Percentiles rank a stretch among this genome's conserved stretches.
These are phyloP conservation scores for Microsporum audouinii DNA, from an alignment of 2,329 filamentous ascomycete genomes.

Conservation along the genomic window DNA sequence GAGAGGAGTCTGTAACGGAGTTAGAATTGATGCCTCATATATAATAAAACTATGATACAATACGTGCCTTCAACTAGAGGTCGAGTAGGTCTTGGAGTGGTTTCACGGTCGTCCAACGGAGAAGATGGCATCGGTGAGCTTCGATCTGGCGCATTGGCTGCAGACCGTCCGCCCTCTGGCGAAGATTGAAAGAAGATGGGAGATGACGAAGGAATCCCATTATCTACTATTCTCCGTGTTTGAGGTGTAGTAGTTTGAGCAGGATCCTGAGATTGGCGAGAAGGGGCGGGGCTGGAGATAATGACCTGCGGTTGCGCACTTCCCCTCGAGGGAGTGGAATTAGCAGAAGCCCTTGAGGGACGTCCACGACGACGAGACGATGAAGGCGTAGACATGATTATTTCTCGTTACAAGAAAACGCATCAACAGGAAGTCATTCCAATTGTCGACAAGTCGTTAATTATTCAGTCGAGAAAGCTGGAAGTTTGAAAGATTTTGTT, in stretches of 20 bases:
- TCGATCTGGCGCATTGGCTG: slow-evolving; percentile 30
- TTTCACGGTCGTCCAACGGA: slow-evolving; percentile 31
- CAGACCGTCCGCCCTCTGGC: slow-evolving; percentile 37
- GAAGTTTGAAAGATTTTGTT: background rate
- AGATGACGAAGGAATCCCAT: slow-evolving; percentile 53
- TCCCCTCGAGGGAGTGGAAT: slow-evolving; percentile 25
- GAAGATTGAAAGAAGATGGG: slow-evolving; percentile 67
- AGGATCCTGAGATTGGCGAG: slow-evolving; percentile 18
- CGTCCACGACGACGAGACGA: slow-evolving; percentile 32
- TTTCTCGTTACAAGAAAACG: background rate
- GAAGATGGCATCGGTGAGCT: slow-evolving; percentile 39
- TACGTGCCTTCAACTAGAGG: slow-evolving; percentile 30
- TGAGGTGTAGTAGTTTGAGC: slow-evolving; percentile 40
- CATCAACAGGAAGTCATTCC: background rate
- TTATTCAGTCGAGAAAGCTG: background rate
- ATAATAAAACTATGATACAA: background rate
- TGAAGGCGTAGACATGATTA: slow-evolving; percentile 36
- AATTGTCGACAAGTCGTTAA: background rate
- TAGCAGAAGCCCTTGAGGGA: slow-evolving; percentile 29
- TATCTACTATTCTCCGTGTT: slow-evolving; percentile 31
- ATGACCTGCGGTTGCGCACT: slow-evolving; percentile 16
- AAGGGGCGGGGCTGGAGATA: slow-evolving; percentile 7
- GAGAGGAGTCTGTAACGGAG: slow-evolving; percentile 62
- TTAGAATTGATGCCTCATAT: slow-evolving; percentile 13
- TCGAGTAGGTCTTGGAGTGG: slow-evolving; percentile 32